phyloP scores from a whole-genome alignment of 148 eudicot genomes.

The Persicaria maculosa region DNA sequence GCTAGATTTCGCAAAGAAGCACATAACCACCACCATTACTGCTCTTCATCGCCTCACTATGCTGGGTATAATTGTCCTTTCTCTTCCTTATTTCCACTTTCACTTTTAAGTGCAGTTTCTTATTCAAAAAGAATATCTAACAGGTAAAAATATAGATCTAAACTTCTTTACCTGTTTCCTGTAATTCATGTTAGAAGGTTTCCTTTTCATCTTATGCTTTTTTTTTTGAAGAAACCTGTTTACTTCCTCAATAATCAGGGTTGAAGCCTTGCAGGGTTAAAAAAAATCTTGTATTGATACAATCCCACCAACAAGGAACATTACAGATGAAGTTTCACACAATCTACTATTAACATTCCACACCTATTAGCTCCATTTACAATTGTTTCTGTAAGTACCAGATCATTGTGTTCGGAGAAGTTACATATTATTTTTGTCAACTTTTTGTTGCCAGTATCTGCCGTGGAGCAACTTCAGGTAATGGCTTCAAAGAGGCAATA shows the following conservation, averaged over 20 bases:
- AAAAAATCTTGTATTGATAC: too few relatives aligned
- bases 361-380: not conserved
- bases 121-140: constrained; percentile 3
- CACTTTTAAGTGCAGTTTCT: not conserved
- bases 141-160: not conserved
- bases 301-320: not conserved
- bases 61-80: constrained; percentile 51
- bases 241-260: not conserved
- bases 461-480: constrained; percentile 96
- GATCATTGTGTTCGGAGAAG: not conserved
- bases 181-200: not conserved
- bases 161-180: not conserved
- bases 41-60: constrained; percentile 99
- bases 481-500: constrained; percentile 99
- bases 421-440: not conserved
- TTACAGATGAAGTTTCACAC: constrained; percentile 2
- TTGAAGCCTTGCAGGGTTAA: not conserved
- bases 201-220: not conserved
- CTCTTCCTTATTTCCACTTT: not conserved
- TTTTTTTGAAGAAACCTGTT: not conserved
- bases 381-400: not conserved
- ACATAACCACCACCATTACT: constrained; percentile 93
- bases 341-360: not conserved
- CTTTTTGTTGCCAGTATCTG: constrained; percentile 62
- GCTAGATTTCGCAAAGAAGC: constrained; percentile 95